Conservation (phyloP, 306 rosid genomes). For the Luffa aegyptiaca region DNA sequence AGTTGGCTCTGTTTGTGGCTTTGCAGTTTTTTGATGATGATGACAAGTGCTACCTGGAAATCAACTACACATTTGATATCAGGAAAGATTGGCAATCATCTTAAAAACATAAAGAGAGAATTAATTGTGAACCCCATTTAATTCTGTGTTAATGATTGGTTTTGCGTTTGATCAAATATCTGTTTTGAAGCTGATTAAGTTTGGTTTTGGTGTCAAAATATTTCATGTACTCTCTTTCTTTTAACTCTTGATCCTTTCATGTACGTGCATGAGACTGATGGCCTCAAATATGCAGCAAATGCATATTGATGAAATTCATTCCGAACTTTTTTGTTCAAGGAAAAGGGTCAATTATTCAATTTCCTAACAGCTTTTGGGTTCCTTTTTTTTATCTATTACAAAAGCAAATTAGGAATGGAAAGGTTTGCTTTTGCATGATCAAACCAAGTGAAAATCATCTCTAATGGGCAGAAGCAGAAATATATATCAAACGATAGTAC, state of each 20-base stretch:
- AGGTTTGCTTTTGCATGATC: background rate
- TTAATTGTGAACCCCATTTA: background rate
- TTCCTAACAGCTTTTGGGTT: background rate
- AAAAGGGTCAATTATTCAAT: background rate
- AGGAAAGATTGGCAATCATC: slow-evolving; percentile 47
- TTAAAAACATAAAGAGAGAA: background rate
- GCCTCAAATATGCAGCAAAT: background rate
- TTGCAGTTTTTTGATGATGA: slow-evolving; percentile 60
- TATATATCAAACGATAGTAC: too few relatives aligned
- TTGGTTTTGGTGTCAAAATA: background rate
- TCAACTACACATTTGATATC: slow-evolving; percentile 63
- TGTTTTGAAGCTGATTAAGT: background rate
- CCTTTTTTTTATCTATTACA: background rate
- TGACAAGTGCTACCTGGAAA: slow-evolving; percentile 66
- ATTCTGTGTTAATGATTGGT: background rate
- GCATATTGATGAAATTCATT: background rate
- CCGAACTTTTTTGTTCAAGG: background rate
- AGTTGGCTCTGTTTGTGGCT: background rate
- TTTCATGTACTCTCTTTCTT: background rate
- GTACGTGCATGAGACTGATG: slow-evolving; percentile 5
- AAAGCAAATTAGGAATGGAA: background rate
- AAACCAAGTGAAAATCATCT: background rate
- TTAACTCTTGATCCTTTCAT: background rate
- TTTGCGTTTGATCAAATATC: background rate
- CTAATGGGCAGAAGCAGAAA: background rate